Evolutionary conservation across 345 rosid species (phyloP).

Genomic region (Cardiospermum halicacabum): DNA sequence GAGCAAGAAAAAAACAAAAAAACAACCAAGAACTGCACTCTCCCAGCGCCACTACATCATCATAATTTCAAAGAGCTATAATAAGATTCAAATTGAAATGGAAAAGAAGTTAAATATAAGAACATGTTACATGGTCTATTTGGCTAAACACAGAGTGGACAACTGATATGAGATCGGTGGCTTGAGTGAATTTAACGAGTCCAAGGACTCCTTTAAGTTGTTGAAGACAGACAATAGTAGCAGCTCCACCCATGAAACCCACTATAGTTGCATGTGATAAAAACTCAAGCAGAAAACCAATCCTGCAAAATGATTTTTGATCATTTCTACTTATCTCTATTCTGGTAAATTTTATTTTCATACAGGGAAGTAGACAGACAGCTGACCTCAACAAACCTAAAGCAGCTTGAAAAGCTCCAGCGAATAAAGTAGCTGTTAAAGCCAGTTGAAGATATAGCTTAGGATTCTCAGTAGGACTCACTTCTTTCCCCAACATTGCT

Average conservation of each 20-base stretch:
- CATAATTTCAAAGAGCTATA: no score
- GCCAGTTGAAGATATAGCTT: conserved; percentile 31
- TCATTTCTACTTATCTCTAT: no score
- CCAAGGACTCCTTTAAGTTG: conserved; percentile 46
- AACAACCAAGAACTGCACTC: no score
- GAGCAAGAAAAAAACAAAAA: no score
- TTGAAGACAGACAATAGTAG: conserved; percentile 34
- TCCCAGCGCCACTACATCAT: no score
- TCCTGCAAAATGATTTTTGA: no score
- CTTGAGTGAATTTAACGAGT: conserved; percentile 33
- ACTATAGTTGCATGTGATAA: conserved; percentile 43
- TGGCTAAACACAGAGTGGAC: conserved; percentile 25
- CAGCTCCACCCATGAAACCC: conserved; percentile 49
- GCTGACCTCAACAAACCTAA: conserved; percentile 44
- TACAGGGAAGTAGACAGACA: no score
- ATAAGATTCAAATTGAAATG: no score
- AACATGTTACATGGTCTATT: conserved; percentile 30
- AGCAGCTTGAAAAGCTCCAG: conserved; percentile 39
- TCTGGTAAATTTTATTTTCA: no score
- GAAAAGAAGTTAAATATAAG: no score
- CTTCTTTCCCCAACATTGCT: conserved; percentile 31
- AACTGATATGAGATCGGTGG: conserved; percentile 37
- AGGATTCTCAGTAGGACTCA: conserved; percentile 19
- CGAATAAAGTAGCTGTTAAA: conserved; percentile 40
- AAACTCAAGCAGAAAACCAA: conserved; percentile 45